phyloP scores from a whole-genome alignment of 495 filamentous ascomycete species.

The Trichoderma orchidacearum region DNA sequence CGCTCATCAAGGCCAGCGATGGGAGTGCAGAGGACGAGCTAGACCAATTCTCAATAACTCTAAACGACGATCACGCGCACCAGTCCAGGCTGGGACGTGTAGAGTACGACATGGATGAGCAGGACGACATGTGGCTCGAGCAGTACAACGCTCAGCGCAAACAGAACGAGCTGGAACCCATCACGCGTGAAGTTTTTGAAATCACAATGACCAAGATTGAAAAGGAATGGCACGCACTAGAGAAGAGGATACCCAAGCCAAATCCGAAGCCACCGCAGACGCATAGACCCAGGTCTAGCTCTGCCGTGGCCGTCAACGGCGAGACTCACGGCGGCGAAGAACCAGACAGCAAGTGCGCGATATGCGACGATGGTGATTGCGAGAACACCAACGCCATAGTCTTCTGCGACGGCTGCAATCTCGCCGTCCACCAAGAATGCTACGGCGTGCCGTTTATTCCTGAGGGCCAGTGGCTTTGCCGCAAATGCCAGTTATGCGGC shows the following conservation, averaged over 20 bases:
- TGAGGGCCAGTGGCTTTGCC: constrained; percentile 95
- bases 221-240: constrained; percentile 93
- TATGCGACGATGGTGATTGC: constrained; percentile 96
- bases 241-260: constrained; percentile 90
- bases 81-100: constrained; percentile 51
- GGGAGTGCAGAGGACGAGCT: constrained; percentile 71
- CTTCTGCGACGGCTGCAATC: constrained; percentile 95
- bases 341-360: constrained; percentile 92
- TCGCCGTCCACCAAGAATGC: constrained; percentile 97
- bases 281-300: constrained; percentile 79
- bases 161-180: constrained; percentile 55
- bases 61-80: constrained; percentile 44
- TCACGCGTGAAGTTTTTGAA: constrained; percentile 88
- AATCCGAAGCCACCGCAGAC: constrained; percentile 92
- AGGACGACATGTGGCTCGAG: constrained; percentile 93
- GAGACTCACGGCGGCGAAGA: constrained; percentile 82
- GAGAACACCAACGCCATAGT: constrained; percentile 99
- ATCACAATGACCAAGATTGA: constrained; percentile 98
- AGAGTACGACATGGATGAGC: constrained; percentile 99
- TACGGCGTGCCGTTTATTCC: constrained; percentile 98
- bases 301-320: constrained; percentile 81
- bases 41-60: constrained; percentile 45
- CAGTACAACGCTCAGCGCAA: constrained; percentile 65
- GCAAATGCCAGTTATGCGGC: constrained; percentile 92
- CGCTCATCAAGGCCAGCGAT: constrained; percentile 63